Evolutionary conservation across 2,329 filamentous ascomycete species (phyloP).

Genomic region (Dactylellina haptotyla): DNA sequence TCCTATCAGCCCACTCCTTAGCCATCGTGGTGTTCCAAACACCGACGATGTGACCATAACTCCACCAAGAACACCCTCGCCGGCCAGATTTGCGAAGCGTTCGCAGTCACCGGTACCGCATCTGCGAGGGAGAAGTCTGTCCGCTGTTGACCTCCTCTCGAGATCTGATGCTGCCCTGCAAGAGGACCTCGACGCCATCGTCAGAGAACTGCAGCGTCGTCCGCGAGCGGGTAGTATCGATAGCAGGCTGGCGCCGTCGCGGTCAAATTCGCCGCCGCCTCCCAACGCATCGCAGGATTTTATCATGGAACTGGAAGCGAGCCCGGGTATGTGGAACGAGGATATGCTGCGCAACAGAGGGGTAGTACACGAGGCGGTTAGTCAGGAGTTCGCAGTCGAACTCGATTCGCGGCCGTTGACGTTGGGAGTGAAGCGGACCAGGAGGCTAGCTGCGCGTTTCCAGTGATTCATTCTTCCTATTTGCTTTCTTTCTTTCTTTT

Average conservation of each 20-base stretch:
- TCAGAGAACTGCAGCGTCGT: conserved; percentile 39
- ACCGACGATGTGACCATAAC: conserved; percentile 45
- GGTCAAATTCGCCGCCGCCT: conserved; percentile 30
- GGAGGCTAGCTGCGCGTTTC: conserved; percentile 28
- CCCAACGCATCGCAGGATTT: conserved; percentile 18
- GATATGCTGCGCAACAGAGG: conserved; percentile 41
- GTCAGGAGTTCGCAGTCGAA: conserved; percentile 48
- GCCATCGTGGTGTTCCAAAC: conserved; percentile 32
- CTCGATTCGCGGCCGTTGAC: conserved; percentile 45
- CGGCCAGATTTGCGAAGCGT: conserved; percentile 20
- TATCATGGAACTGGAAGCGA: conserved; percentile 49
- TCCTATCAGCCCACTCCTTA: conserved; percentile 27
- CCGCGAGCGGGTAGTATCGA: conserved; percentile 42
- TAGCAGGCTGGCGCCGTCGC: conserved; percentile 20
- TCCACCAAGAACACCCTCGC: conserved; percentile 22
- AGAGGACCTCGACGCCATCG: conserved; percentile 44
- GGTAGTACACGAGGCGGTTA: conserved; percentile 42
- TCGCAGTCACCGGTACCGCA: conserved; percentile 39
- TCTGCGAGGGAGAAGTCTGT: conserved; percentile 31
- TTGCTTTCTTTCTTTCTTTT: conserved; percentile 2
- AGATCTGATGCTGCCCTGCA: conserved; percentile 40
- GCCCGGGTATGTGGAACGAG: conserved; percentile 49
- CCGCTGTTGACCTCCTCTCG: conserved; percentile 36
- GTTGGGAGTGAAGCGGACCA: conserved; percentile 31
- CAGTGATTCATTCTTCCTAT: conserved; percentile 5